Conservation (phyloP, 305 asterid genomes). For the Fraxinus nigra region DNA sequence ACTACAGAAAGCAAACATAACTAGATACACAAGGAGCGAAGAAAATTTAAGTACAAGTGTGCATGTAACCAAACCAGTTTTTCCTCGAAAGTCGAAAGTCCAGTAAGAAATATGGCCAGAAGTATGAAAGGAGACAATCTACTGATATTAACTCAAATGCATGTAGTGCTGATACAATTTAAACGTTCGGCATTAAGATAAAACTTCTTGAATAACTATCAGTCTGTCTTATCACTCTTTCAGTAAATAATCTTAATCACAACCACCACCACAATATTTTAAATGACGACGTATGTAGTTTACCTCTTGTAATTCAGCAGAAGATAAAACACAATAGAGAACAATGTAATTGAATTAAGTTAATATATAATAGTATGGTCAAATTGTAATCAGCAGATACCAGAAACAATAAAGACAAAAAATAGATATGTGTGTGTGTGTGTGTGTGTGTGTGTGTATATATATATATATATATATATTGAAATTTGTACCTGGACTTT, state of each 20-base stretch:
- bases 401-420: constrained; percentile 17
- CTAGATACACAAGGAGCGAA: not conserved
- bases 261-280: not conserved
- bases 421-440: too few species aligned
- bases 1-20: not conserved
- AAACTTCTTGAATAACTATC: not conserved
- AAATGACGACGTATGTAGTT: not conserved
- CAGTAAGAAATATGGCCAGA: not conserved
- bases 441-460: too few species aligned
- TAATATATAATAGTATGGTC: not conserved
- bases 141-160: not conserved
- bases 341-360: not conserved
- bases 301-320: constrained; percentile 2
- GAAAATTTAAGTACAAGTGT: not conserved
- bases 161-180: not conserved
- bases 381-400: not conserved
- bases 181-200: not conserved
- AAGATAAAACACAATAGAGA: constrained; percentile 7
- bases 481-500: constrained; percentile 51
- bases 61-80: not conserved
- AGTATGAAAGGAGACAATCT: not conserved
- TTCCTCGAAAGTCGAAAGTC: not conserved
- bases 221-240: not conserved
- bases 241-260: not conserved
- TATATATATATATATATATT: too few species aligned